These are phyloP conservation scores for Plectosphaerella cucumerina DNA, from an alignment of 2,329 filamentous ascomycete species.

Conservation along the genomic window DNA sequence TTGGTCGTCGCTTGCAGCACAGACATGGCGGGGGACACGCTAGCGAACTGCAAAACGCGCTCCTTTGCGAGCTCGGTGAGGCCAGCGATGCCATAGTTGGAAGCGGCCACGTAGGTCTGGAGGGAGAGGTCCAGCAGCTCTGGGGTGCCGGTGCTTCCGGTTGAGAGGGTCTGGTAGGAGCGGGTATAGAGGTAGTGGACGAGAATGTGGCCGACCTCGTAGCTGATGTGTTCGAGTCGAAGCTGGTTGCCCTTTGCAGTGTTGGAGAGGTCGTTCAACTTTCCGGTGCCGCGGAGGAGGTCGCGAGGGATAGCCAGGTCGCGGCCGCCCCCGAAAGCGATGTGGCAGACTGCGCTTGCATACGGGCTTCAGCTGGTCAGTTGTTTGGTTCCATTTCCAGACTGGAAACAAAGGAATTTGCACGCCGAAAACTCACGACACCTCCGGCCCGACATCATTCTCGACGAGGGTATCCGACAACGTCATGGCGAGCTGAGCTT, in stretches of 20 bases:
- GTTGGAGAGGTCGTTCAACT: background rate
- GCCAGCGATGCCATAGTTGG: background rate
- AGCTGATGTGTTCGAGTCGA: background rate
- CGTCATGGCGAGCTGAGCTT: no score
- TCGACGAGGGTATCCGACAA: background rate
- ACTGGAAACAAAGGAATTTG: background rate
- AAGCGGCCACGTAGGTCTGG: conserved; percentile 2
- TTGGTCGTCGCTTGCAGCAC: background rate
- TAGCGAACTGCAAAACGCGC: background rate
- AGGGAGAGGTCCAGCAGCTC: background rate
- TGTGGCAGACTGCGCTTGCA: background rate
- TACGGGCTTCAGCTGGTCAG: background rate
- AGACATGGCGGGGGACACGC: background rate
- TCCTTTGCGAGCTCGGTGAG: conserved; percentile 2
- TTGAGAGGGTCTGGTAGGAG: conserved; percentile 3
- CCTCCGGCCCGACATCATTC: conserved; percentile 10
- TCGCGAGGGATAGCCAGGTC: background rate
- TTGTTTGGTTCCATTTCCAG: background rate
- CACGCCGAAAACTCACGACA: background rate
- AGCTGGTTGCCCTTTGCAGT: background rate
- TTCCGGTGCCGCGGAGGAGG: background rate
- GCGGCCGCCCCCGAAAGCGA: background rate
- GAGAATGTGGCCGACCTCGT: conserved; percentile 4
- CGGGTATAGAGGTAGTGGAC: conserved; percentile 6
- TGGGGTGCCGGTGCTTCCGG: background rate